Evolutionary conservation across 2,329 filamentous ascomycete species (phyloP).

Genomic region (Talaromyces sp.): DNA sequence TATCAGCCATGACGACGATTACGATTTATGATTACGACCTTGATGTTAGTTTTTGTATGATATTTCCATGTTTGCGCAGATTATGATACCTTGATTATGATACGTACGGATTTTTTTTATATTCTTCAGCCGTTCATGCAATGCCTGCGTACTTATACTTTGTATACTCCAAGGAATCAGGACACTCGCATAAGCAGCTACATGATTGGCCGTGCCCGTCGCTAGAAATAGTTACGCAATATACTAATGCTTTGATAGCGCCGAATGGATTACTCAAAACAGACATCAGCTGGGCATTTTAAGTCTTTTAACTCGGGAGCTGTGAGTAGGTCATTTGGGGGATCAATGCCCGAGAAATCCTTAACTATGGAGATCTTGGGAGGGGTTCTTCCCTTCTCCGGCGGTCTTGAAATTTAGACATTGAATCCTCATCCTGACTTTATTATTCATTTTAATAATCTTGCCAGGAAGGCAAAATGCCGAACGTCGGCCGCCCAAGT

Average conservation of each 20-base stretch:
- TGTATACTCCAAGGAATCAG: not conserved
- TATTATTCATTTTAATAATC: too few species aligned
- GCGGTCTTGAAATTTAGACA: too few species aligned
- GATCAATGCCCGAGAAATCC: too few species aligned
- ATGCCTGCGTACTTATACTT: too few species aligned
- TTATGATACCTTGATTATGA: not conserved
- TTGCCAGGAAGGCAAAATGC: not conserved
- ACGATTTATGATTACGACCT: not conserved
- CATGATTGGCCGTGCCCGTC: not conserved
- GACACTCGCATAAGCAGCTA: not conserved
- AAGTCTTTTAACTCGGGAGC: not conserved
- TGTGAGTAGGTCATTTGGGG: not conserved
- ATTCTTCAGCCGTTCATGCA: not conserved
- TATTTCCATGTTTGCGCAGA: not conserved
- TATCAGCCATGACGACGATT: not conserved
- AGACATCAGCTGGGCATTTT: not conserved
- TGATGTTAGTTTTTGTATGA: not conserved
- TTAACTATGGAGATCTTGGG: too few species aligned
- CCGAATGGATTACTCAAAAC: slow-evolving; percentile 6
- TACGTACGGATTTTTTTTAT: not conserved
- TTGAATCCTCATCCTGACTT: too few species aligned
- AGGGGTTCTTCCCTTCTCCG: too few species aligned
- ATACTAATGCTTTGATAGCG: not conserved
- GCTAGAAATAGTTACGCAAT: not conserved
- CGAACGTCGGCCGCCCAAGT: not conserved